These are phyloP conservation scores for Tremellales sp. DNA, from an alignment of 1,284 basidiomycete genomes.

Conservation along the genomic window DNA sequence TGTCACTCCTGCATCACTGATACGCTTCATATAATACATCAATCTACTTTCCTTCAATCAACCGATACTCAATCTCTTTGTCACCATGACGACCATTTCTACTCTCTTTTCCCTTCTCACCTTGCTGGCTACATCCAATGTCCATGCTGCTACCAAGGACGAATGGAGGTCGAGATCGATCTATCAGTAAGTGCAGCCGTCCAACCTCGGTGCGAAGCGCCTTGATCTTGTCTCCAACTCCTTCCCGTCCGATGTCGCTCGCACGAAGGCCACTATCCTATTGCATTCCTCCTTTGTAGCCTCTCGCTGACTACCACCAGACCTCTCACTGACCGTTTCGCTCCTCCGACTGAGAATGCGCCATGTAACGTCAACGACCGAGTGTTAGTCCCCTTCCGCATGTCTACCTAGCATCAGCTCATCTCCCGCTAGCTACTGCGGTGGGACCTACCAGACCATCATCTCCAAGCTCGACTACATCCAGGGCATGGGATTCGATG, in stretches of 20 bases:
- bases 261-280: no score
- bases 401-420: not conserved
- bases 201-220: no score
- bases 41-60: no score
- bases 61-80: no score
- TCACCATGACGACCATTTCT: constrained; percentile 9
- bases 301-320: constrained; percentile 40
- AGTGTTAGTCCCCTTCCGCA: not conserved
- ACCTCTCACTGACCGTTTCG: constrained; percentile 69
- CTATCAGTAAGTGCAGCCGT: constrained; percentile 29
- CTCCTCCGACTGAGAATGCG: constrained; percentile 54
- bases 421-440: constrained; percentile 57
- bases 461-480: constrained; percentile 69
- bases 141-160: constrained; percentile 26
- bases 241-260: not conserved
- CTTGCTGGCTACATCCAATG: not conserved
- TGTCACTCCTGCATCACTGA: no score
- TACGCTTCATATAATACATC: no score
- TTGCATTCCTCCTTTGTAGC: constrained; percentile 1
- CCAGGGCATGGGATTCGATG: constrained; percentile 68
- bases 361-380: constrained; percentile 54
- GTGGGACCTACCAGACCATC: constrained; percentile 68
- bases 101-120: constrained; percentile 15
- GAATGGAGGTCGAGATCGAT: constrained; percentile 34
- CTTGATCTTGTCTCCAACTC: not conserved